phyloP scores from a whole-genome alignment of 257 asterid genomes.

The Salvia splendens region DNA sequence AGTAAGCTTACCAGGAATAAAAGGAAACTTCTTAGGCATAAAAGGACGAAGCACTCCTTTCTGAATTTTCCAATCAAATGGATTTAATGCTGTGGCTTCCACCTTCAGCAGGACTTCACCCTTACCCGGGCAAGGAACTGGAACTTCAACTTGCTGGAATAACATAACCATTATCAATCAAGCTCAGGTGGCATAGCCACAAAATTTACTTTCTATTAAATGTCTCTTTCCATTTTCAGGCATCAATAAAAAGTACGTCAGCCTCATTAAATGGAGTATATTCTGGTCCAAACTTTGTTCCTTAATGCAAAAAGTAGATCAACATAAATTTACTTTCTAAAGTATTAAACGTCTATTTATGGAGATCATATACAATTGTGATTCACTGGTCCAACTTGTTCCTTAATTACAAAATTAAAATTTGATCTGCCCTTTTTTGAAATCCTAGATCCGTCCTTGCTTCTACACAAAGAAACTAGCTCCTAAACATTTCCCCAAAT shows the following conservation, averaged over 20 bases:
- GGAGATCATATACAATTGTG: no score
- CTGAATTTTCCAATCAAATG: constrained; percentile 84
- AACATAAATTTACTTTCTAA: no score
- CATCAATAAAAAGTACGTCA: not conserved
- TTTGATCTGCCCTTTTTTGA: no score
- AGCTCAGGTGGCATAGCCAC: not conserved
- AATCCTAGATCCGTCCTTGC: no score
- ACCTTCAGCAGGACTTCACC: constrained; percentile 79
- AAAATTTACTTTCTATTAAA: not conserved
- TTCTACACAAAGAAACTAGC: no score
- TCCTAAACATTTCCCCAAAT: no score
- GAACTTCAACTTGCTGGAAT: constrained; percentile 81
- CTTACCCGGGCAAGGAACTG: constrained; percentile 72
- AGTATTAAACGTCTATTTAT: no score
- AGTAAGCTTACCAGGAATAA: constrained; percentile 58
- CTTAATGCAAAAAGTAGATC: no score
- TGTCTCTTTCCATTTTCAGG: not conserved
- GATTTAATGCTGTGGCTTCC: constrained; percentile 80
- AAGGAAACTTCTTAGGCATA: constrained; percentile 74
- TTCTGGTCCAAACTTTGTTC: no score
- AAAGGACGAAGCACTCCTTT: constrained; percentile 74
- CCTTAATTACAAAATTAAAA: no score
- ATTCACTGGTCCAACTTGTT: no score
- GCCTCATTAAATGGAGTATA: no score
- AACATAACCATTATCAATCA: not conserved